phyloP scores from a whole-genome alignment of 768 basidiomycete genomes.

The Russula vinacea region DNA sequence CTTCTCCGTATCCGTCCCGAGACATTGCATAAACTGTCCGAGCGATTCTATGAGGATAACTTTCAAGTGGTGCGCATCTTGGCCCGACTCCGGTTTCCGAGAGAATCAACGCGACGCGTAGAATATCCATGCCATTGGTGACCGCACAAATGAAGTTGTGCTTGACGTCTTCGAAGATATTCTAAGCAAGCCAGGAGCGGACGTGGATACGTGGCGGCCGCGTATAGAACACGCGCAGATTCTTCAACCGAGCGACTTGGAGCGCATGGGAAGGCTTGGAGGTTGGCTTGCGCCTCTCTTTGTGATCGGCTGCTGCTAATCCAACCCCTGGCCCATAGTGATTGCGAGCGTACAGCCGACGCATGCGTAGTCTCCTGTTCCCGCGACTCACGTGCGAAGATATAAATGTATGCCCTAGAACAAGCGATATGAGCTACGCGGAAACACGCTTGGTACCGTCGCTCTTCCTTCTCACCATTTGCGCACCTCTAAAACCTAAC shows the following conservation, averaged over 20 bases:
- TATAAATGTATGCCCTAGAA: constrained; percentile 41
- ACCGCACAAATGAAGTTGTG: constrained; percentile 79
- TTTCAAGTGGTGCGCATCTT: constrained; percentile 73
- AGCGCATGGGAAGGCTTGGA: constrained; percentile 66
- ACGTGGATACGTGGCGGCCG: constrained; percentile 56
- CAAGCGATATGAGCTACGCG: constrained; percentile 91
- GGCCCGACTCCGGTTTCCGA: neutral
- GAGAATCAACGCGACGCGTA: constrained; percentile 34
- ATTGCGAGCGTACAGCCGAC: constrained; percentile 92
- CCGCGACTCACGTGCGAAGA: neutral
- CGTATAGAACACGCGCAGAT: constrained; percentile 95
- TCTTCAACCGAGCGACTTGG: constrained; percentile 64
- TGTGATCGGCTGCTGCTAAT: neutral
- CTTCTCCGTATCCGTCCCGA: constrained; percentile 60
- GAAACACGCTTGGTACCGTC: constrained; percentile 65
- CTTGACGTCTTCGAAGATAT: constrained; percentile 80
- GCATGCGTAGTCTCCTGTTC: constrained; percentile 62
- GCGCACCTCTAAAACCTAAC: neutral
- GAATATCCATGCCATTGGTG: constrained; percentile 89
- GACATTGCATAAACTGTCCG: constrained; percentile 51
- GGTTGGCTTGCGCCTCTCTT: constrained; percentile 43
- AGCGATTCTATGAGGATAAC: constrained; percentile 63
- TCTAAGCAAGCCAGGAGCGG: constrained; percentile 27
- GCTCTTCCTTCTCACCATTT: neutral
- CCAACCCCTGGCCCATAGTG: constrained; percentile 47